phyloP scores from a whole-genome alignment of 1,139 yeast species.

The Eremothecium cymbalariae region DNA sequence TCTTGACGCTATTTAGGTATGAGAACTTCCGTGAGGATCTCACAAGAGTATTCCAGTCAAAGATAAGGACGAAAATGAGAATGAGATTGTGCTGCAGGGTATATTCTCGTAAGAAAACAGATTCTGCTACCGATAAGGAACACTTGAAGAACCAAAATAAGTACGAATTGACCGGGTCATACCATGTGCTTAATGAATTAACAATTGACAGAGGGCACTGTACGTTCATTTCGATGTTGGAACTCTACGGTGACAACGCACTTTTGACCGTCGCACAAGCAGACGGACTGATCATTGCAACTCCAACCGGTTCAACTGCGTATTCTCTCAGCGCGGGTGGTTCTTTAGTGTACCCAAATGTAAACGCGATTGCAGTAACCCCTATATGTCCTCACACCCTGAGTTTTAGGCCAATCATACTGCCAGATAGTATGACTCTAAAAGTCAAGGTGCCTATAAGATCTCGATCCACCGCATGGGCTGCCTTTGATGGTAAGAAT shows the following conservation, averaged over 20 bases:
- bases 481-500: slow-evolving; percentile 79
- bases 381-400: slow-evolving; percentile 91
- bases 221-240: slow-evolving; percentile 78
- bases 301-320: slow-evolving; percentile 92
- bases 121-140: slow-evolving; percentile 15
- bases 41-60: slow-evolving; percentile 50
- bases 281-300: slow-evolving; percentile 79
- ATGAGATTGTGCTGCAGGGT: slow-evolving; percentile 72
- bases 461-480: slow-evolving; percentile 77
- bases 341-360: slow-evolving; percentile 81
- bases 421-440: slow-evolving; percentile 79
- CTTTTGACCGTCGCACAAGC: slow-evolving; percentile 82
- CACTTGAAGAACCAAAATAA: slow-evolving; percentile 33
- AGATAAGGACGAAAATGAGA: slow-evolving; percentile 69
- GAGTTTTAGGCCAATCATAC: slow-evolving; percentile 75
- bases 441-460: slow-evolving; percentile 64
- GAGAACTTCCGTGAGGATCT: slow-evolving; percentile 57
- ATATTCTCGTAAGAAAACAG: slow-evolving; percentile 31
- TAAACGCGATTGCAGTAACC: slow-evolving; percentile 79
- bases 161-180: slow-evolving; percentile 57
- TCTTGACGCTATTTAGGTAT: slow-evolving; percentile 68
- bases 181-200: slow-evolving; percentile 74
- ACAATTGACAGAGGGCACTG: slow-evolving; percentile 86
- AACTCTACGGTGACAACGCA: slow-evolving; percentile 73
- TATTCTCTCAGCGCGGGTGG: slow-evolving; percentile 89